phyloP scores from a whole-genome alignment of 2,329 filamentous ascomycete genomes.

The Exserohilum turcica region DNA sequence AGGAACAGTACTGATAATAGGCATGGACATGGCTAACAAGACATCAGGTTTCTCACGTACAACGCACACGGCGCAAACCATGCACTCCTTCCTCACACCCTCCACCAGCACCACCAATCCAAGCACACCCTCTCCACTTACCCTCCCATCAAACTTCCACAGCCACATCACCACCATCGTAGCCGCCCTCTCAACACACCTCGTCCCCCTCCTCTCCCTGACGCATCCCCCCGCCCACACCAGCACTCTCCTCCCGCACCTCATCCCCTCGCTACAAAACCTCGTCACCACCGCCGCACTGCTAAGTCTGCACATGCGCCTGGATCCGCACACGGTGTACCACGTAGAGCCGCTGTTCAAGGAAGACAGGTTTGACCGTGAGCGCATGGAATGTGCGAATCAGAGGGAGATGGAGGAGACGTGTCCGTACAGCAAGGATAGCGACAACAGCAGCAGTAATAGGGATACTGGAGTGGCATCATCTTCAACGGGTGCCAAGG shows the following conservation, averaged over 20 bases:
- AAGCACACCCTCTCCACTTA: not conserved
- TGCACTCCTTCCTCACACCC: constrained; percentile 10
- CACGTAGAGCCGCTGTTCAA: constrained; percentile 33
- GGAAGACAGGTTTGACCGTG: constrained; percentile 25
- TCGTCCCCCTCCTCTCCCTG: constrained; percentile 27
- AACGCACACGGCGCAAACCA: constrained; percentile 12
- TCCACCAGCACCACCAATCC: not conserved
- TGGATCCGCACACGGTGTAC: constrained; percentile 36
- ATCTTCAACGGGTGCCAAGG: too few species aligned
- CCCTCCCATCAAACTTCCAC: constrained; percentile 30
- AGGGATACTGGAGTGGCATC: too few species aligned
- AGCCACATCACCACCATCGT: constrained; percentile 27
- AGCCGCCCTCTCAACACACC: constrained; percentile 25
- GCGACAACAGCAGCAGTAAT: too few species aligned
- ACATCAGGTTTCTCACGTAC: constrained; percentile 31
- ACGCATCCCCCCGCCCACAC: not conserved
- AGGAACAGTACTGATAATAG: too few species aligned
- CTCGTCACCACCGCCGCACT: constrained; percentile 28
- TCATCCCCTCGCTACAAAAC: constrained; percentile 11
- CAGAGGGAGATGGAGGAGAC: constrained; percentile 3
- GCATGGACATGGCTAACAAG: not conserved
- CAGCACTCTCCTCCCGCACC: not conserved
- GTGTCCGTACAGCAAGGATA: constrained; percentile 4
- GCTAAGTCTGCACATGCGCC: constrained; percentile 32
- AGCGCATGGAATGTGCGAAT: constrained; percentile 34